These are phyloP conservation scores for Penicillium salamii DNA, from an alignment of 495 filamentous ascomycete genomes.

Conservation along the genomic window DNA sequence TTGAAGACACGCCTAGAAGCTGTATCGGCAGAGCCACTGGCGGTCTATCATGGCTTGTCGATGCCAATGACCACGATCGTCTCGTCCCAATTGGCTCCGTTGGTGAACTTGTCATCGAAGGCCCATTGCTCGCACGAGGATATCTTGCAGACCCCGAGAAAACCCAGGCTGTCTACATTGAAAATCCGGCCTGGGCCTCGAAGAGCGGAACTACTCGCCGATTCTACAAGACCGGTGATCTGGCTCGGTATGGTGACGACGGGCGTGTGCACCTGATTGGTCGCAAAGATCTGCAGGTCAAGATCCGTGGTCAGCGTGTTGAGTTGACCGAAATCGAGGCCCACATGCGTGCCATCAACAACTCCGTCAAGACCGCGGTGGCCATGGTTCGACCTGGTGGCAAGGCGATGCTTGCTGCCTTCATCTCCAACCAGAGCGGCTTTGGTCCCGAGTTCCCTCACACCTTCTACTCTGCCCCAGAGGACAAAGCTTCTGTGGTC, in stretches of 20 bases:
- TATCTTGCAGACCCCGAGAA: slow-evolving; percentile 29
- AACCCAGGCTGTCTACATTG: slow-evolving; percentile 15
- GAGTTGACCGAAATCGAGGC: slow-evolving; percentile 43
- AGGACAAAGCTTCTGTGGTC: background rate
- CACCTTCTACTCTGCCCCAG: background rate
- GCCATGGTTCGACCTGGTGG: background rate
- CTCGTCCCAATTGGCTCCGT: slow-evolving; percentile 37
- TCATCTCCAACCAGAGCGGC: background rate
- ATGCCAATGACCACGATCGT: slow-evolving; percentile 30
- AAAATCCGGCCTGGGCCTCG: slow-evolving; percentile 24
- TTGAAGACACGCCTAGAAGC: slow-evolving; percentile 12
- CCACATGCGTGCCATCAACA: background rate
- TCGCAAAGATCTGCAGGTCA: slow-evolving; percentile 33
- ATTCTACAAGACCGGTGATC: slow-evolving; percentile 12
- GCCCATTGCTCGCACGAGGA: slow-evolving; percentile 20
- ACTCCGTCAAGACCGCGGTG: background rate
- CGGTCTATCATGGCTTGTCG: slow-evolving; percentile 33
- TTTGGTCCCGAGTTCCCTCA: background rate
- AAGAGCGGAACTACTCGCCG: slow-evolving; percentile 3
- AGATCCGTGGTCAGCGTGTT: slow-evolving; percentile 45
- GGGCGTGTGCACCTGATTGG: slow-evolving; percentile 1
- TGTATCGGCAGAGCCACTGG: slow-evolving; percentile 14
- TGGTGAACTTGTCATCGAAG: slow-evolving; percentile 37
- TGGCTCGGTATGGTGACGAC: background rate
- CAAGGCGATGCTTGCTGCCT: background rate